Percentiles rank a stretch among this genome's conserved stretches.
Conservation (phyloP, 1,139 yeast genomes). For the Protomyces lactucae-debilis region DNA sequence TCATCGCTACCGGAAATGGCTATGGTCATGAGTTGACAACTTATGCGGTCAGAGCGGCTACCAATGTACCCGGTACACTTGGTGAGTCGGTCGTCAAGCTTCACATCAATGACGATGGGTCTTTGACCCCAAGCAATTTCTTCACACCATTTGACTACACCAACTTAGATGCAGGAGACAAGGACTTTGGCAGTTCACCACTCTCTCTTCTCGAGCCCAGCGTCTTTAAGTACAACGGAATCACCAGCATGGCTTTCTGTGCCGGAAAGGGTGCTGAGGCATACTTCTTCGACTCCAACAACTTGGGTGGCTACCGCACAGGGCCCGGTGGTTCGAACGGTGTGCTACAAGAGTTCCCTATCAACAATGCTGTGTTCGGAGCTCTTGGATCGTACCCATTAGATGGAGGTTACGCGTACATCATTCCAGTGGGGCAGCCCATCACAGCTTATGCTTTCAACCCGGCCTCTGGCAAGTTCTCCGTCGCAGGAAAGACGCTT, state of each 20-base stretch:
- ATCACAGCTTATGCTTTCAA: constrained; percentile 1
- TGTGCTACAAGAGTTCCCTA: constrained; percentile 2
- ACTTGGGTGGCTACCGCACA: constrained; percentile 9
- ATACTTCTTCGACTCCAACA: constrained; percentile 3
- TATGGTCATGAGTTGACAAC: neutral
- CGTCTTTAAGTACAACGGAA: neutral
- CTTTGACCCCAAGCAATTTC: neutral
- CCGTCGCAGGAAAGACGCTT: neutral
- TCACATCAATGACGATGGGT: neutral
- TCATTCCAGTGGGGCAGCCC: constrained; percentile 1
- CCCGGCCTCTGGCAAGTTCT: neutral
- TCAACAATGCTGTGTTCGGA: constrained; percentile 1
- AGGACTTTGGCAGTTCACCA: constrained; percentile 6
- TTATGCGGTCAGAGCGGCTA: neutral
- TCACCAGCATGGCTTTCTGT: constrained; percentile 1
- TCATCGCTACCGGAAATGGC: constrained; percentile 8
- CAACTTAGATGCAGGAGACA: constrained; percentile 7
- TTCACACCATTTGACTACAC: constrained; percentile 5
- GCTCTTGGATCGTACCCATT: constrained; percentile 7
- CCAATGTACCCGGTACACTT: neutral
- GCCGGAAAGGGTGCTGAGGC: constrained; percentile 15
- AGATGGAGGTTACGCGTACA: constrained; percentile 8
- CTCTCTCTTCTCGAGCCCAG: neutral
- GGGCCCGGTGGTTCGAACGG: constrained; percentile 10
- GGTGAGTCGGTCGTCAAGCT: constrained; percentile 3